Percentiles rank a stretch among this genome's conserved stretches.
phyloP scores from a whole-genome alignment of 73 alveolate genomes.

The Effrenium voratum region DNA sequence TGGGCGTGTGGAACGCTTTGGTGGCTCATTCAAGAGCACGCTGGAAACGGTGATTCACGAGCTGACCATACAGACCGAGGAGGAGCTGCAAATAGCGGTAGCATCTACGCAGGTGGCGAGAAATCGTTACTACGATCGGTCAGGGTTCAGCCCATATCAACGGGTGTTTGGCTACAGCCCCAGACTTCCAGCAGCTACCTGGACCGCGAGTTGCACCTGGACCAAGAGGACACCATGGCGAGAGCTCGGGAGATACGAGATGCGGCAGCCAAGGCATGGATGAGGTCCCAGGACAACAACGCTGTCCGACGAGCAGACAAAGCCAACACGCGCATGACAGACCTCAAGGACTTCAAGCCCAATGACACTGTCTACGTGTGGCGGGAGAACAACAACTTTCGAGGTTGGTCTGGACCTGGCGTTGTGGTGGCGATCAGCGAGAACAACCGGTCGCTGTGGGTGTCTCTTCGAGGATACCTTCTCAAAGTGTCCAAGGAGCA shows the following conservation, averaged over 20 bases:
- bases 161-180: constrained; percentile 10
- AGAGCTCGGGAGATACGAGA: neutral
- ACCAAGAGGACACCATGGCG: neutral
- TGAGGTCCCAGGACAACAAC: neutral
- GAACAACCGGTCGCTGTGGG: neutral
- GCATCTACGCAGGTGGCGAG: neutral
- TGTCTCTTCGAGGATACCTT: neutral
- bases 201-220: neutral
- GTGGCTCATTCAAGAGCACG: neutral
- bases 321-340: neutral
- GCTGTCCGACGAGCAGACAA: neutral
- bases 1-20: constrained; percentile 4
- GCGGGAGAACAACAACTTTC: neutral
- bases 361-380: constrained; percentile 13
- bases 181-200: neutral
- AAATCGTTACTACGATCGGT: constrained; percentile 8
- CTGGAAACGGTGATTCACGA: neutral
- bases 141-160: constrained; percentile 13
- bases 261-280: neutral
- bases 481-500: neutral
- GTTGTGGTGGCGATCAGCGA: neutral
- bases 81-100: neutral
- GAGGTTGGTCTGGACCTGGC: constrained; percentile 18
- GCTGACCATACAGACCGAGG: too few species aligned
- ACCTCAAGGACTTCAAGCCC: neutral